Evolutionary conservation across 805 yeast species (phyloP).

Genomic region (Jamesozyma jinghongensis): DNA sequence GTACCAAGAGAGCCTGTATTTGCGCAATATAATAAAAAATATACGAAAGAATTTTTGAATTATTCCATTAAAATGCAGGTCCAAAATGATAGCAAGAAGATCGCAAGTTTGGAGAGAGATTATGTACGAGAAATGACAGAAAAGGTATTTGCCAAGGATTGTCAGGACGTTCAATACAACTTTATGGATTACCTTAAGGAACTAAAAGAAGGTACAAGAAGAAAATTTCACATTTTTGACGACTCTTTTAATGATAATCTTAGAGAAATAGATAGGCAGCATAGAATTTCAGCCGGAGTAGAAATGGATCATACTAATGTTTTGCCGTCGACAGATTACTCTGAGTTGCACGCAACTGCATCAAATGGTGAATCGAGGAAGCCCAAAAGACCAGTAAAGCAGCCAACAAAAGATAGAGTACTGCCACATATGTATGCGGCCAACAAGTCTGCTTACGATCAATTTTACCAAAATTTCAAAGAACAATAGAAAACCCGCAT

Average conservation of each 20-base stretch:
- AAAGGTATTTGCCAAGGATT: slow-evolving; percentile 9
- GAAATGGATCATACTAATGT: not conserved
- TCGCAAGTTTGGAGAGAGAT: slow-evolving; percentile 17
- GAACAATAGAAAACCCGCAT: no score
- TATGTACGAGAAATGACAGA: slow-evolving; percentile 13
- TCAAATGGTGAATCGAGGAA: no score
- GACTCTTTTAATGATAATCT: slow-evolving; percentile 1
- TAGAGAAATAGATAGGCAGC: slow-evolving; percentile 6
- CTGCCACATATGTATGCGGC: no score
- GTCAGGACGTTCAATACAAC: slow-evolving; percentile 10
- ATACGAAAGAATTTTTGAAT: slow-evolving; percentile 19
- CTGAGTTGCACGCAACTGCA: no score
- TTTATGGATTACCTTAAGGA: slow-evolving; percentile 20
- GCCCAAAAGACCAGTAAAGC: no score
- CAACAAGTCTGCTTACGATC: no score
- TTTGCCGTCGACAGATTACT: no score
- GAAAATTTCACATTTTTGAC: slow-evolving; percentile 19
- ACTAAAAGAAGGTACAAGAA: slow-evolving; percentile 12
- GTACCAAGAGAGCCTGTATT: slow-evolving; percentile 25
- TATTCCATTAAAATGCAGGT: slow-evolving; percentile 26
- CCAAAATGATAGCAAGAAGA: slow-evolving; percentile 19
- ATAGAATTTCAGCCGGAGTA: slow-evolving; percentile 2
- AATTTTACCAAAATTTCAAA: no score
- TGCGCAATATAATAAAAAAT: slow-evolving; percentile 23
- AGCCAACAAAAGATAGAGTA: no score